Evolutionary conservation across 345 rosid genomes (phyloP).

Genomic region (Diplotaxis tenuifolia): DNA sequence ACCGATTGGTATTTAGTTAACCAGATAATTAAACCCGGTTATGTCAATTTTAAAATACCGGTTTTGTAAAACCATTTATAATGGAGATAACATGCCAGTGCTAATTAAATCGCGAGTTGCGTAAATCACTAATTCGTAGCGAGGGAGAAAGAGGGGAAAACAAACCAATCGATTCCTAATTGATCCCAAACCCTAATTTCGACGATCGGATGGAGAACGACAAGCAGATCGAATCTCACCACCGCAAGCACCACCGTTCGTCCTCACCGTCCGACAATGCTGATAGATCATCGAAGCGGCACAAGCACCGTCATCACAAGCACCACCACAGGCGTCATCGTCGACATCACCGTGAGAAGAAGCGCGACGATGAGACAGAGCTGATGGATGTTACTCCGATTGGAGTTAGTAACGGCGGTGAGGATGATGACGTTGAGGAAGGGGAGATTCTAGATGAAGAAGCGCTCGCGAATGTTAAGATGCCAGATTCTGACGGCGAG

Average conservation of each 20-base stretch:
- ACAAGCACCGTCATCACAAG: slow-evolving; percentile 74
- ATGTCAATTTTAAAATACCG: not conserved
- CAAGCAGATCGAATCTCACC: slow-evolving; percentile 50
- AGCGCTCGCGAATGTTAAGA: slow-evolving; percentile 7
- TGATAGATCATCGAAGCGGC: slow-evolving; percentile 68
- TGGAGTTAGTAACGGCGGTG: slow-evolving; percentile 16
- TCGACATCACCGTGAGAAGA: slow-evolving; percentile 66
- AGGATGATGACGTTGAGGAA: slow-evolving; percentile 36
- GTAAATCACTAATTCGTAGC: not conserved
- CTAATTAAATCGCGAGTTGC: not conserved
- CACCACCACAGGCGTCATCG: slow-evolving; percentile 49
- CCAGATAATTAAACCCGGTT: slow-evolving; percentile 7
- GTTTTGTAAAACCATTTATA: not conserved
- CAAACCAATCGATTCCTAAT: slow-evolving; percentile 10
- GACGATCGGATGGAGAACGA: slow-evolving; percentile 50
- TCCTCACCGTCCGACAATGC: slow-evolving; percentile 44
- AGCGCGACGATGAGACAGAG: slow-evolving; percentile 42
- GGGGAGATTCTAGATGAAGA: slow-evolving; percentile 41
- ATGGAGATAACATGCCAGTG: no score
- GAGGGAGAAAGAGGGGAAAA: not conserved
- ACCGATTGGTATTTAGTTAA: slow-evolving; percentile 20
- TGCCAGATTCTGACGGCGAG: not conserved
- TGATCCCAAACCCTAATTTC: slow-evolving; percentile 45
- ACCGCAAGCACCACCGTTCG: slow-evolving; percentile 68
- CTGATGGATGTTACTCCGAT: slow-evolving; percentile 20